A percentile compares a stretch with the other conserved stretches of the same genome.
Conservation (phyloP, 2,329 filamentous ascomycete genomes). For the Aspergillaceae sp. region DNA sequence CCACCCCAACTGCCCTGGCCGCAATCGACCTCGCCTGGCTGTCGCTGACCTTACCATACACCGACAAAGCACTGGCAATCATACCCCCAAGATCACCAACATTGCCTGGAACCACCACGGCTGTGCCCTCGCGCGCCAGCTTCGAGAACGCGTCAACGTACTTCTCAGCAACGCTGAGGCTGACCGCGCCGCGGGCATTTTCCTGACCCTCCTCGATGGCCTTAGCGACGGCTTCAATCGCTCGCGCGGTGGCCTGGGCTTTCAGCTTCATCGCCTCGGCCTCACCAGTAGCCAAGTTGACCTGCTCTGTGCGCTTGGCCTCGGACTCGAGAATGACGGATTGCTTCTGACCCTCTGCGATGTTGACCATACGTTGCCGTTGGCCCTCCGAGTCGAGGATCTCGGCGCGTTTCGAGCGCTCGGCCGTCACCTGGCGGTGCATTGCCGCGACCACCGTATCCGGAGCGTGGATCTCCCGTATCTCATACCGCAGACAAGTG, state of each 20-base stretch:
- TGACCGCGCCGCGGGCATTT: slow-evolving; percentile 73
- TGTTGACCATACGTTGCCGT: slow-evolving; percentile 95
- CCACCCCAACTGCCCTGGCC: slow-evolving; percentile 26
- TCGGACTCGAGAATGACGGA: slow-evolving; percentile 97
- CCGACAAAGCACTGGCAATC: slow-evolving; percentile 91
- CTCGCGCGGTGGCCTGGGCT: slow-evolving; percentile 74
- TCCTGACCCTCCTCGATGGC: slow-evolving; percentile 65
- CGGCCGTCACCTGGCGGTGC: slow-evolving; percentile 95
- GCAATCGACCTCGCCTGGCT: slow-evolving; percentile 61
- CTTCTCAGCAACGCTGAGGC: slow-evolving; percentile 86
- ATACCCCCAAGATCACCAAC: slow-evolving; percentile 93
- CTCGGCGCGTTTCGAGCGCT: slow-evolving; percentile 93
- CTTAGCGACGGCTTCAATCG: slow-evolving; percentile 76
- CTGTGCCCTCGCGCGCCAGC: slow-evolving; percentile 89
- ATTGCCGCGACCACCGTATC: slow-evolving; percentile 91
- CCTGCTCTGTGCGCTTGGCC: slow-evolving; percentile 91
- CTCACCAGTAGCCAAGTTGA: slow-evolving; percentile 95
- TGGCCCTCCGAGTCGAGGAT: slow-evolving; percentile 97
- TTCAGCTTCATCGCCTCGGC: slow-evolving; percentile 85
- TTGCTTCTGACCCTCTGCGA: slow-evolving; percentile 93
- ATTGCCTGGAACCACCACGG: slow-evolving; percentile 91
- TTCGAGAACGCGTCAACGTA: slow-evolving; percentile 93
- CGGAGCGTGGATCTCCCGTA: slow-evolving; percentile 94
- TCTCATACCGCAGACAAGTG: slow-evolving; percentile 92
- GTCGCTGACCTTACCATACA: slow-evolving; percentile 87